Evolutionary conservation across 2,329 filamentous ascomycete genomes (phyloP), one percentile per base, ranked within the genome.

Genomic region (Fusarium staphyleae): DNA sequence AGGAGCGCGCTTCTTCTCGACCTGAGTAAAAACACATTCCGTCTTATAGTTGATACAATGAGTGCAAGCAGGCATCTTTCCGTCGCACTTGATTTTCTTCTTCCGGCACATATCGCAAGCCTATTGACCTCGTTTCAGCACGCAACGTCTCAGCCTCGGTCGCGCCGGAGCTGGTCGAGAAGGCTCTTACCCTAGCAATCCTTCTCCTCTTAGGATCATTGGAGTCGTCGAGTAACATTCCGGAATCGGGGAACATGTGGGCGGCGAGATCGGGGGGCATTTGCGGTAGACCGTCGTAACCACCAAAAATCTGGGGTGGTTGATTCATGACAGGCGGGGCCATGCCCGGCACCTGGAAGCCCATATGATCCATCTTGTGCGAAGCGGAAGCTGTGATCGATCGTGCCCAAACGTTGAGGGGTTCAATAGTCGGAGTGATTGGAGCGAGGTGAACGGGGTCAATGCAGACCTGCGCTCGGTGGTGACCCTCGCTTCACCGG

Each of bases 41-140:
- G 93, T 97, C 81, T 97, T 97, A 80, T 97, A 97, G 74, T 97
- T 98, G 73, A 89, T 89, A 74, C 93, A 99, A 75, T 98, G 95
- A 7, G 91, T 93, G 75, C 95, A 99, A 55, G 92, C 87, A 30
- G 95, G 93, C 76, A 96, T 86, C 77, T 96, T 96, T 64, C 95
- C 93, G 71, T 98, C 95, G 75, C 93, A 98, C 77, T 98, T 98
- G 76, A 98, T 95, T 81, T 93, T 96, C 76, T 91, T 93, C 78
- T 96, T 96, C 67, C 93, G 84, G 72, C 93, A 98, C 92, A 96
- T 96, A 68, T 96, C 93, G 77, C 92, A 96, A 44, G 92, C 92
- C 90, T 93, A 55, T 44, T 12, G 16, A 44, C 37, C 11, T n/a
- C 16, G 11, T 39, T 53, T 66, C 54, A 66, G 63, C 42, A 62